Conservation (phyloP, 2,329 filamentous ascomycete genomes). For the Aspergillus luchuensis region DNA sequence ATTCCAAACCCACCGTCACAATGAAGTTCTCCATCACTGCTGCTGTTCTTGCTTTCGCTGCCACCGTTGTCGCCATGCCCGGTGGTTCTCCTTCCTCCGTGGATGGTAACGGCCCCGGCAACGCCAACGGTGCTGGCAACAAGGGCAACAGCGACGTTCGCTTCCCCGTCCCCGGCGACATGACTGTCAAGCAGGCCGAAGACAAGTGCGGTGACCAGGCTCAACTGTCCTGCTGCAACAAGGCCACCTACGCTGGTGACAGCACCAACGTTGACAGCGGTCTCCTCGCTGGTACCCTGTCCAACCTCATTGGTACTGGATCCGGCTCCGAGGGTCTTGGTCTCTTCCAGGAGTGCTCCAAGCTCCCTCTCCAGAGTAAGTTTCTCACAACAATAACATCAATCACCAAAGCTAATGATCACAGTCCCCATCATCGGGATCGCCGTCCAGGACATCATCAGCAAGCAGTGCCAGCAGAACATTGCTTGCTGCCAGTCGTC, state of each 20-base stretch:
- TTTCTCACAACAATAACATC: background rate
- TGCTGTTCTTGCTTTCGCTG: slow-evolving; percentile 38
- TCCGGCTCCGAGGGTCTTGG: slow-evolving; percentile 38
- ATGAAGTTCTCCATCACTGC: slow-evolving; percentile 42
- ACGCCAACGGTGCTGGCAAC: slow-evolving; percentile 33
- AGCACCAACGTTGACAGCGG: slow-evolving; percentile 35
- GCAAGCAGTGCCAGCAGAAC: slow-evolving; percentile 45
- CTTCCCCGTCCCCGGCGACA: slow-evolving; percentile 35
- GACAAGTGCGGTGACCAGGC: slow-evolving; percentile 43
- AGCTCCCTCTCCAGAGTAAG: slow-evolving; percentile 39
- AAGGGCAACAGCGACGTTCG: slow-evolving; percentile 37
- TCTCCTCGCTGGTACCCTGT: slow-evolving; percentile 37
- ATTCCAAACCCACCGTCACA: slow-evolving; percentile 37
- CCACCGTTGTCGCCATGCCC: slow-evolving; percentile 36
- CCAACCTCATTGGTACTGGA: slow-evolving; percentile 38
- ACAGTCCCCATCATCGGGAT: slow-evolving; percentile 33
- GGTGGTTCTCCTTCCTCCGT: slow-evolving; percentile 17
- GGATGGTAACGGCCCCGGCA: slow-evolving; percentile 18
- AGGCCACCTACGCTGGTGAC: slow-evolving; percentile 40
- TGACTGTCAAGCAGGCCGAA: slow-evolving; percentile 42
- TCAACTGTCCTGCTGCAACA: slow-evolving; percentile 45
- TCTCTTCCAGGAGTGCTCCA: slow-evolving; percentile 47
- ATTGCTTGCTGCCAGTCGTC: slow-evolving; percentile 45
- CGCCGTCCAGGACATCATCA: slow-evolving; percentile 36
- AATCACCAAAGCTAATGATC: background rate